Evolutionary conservation across 257 asterid genomes (phyloP), one percentile per base, ranked within the genome.

Genomic region (Solanum verrucosum): DNA sequence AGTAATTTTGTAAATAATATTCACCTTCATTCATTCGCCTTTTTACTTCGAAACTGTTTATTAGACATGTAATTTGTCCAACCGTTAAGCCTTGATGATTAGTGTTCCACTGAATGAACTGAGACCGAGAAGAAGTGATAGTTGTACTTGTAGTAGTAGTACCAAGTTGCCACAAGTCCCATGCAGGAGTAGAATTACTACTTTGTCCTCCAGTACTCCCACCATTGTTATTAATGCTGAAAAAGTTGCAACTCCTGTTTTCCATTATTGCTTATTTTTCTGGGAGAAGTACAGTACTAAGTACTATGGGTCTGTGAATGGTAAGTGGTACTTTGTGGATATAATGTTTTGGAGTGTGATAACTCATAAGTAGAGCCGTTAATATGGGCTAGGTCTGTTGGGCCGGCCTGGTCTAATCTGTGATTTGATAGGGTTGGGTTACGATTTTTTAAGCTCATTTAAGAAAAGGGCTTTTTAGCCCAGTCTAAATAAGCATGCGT

Each of bases 231-330:
- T 68, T 74, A 88, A 59, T 86, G 85, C 89, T 88, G 89, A 89
- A 89, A 87, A 91, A 87, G 59, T 87, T 88, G 93, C 93, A 91
- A 72, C 79, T 14, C 6, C 88, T 67, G 81, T 90, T 93, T 83
- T 93, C 96, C 49, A 35, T 73, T 35, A 5, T 49, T 15, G 81
- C 27, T 34, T 73, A 34, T 34, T 73, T 68, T 35, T 73, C 3
- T 9, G 18, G 5, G 6, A 73, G 46, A 34, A 25, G 82, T 73
- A 35, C 31, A 73, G 82, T 35, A 73, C 18, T 35, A 73, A 73
- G 82, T 35, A 73, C 29, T 35, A 73, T 73, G 46, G 9, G n/a
- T 34, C 46, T 35, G 49, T 25, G 29, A 73, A 73, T 34, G 82
- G 82, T 35, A 73, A 73, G 29, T 20, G 3, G 59, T 49, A 49